Evolutionary conservation across 2,329 filamentous ascomycete genomes (phyloP), one percentile per base, ranked within the genome.

Genomic region (Huntiella abstrusa): DNA sequence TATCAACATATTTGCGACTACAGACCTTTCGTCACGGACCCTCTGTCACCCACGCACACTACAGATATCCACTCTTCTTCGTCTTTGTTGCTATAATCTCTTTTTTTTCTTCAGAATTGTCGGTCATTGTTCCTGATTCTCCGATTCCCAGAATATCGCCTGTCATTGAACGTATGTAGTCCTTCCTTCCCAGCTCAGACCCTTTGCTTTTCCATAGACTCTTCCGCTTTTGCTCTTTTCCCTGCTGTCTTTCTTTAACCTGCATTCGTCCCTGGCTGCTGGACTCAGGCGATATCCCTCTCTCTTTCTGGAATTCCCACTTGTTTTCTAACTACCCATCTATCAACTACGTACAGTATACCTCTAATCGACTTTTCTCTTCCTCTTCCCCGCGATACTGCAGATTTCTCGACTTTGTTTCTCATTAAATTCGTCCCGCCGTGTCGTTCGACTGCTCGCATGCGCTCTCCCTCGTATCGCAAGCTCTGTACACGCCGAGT

Each of bases 221-320:
- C 39, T 34, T 49, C 33, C 19, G 28, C 41, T 45, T 46, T 15
- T 47, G 36, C 17, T 34, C 19, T 47, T 41, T 34, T 28, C 22
- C 22, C 15, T 41, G 39, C n/a, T 22, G 39, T 41, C 19, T 41
- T 41, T 41, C 39, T 41, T 41, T 28, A 41, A 41, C 39, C n/a
- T 41, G 39, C 39, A 41, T 41, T 22, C 5, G 39, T 41, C 39
- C 39, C 39, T 41, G 17, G 15, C 17, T 15, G 13, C 4, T 19
- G 17, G 17, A 16, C 15, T 33, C 17, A 36, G 34, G 34, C 28
- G 28, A 34, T 34, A 43, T 43, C 28, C 32, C n/a, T 42, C 40
- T 28, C 40, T 41, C n/a, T 15, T 19, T 19, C 13, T 17, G 13
- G 11, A 17, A 16, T 15, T 11, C 34, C 34, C 12, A n/a, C 4